Conservation (phyloP, 805 yeast species). For the Candida cerambycidarum region DNA sequence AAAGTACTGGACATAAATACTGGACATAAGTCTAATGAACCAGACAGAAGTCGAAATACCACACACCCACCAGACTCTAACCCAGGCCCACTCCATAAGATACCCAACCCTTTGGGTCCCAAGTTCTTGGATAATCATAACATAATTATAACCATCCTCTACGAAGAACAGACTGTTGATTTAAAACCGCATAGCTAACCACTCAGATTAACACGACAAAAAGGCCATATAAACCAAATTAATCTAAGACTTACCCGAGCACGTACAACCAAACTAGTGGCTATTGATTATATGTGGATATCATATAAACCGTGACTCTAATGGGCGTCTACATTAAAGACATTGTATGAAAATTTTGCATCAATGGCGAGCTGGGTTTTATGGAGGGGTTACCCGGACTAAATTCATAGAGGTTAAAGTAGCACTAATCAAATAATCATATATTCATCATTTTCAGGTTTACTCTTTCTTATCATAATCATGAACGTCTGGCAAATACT, state of each 20-base stretch:
- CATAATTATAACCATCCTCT: no score
- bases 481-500: slow-evolving; percentile 55
- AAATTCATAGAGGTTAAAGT: no score
- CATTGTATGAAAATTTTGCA: slow-evolving; percentile 37
- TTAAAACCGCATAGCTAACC: slow-evolving; percentile 71
- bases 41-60: no score
- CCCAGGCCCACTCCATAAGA: no score
- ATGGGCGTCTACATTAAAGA: slow-evolving; percentile 74
- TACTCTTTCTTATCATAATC: slow-evolving; percentile 51
- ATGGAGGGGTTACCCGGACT: slow-evolving; percentile 9
- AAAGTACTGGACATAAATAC: no score
- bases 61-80: no score
- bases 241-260: slow-evolving; percentile 94
- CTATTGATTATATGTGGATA: slow-evolving; percentile 48
- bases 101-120: no score
- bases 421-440: not conserved
- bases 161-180: slow-evolving; percentile 62
- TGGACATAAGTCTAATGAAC: no score
- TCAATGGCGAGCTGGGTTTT: not conserved
- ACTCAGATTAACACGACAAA: slow-evolving; percentile 53
- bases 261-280: slow-evolving; percentile 56
- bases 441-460: not conserved
- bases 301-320: slow-evolving; percentile 66
- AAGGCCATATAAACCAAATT: slow-evolving; percentile 50
- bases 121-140: no score